Conservation (phyloP, 164 flowering plant genomes). For the Stephania japonica region DNA sequence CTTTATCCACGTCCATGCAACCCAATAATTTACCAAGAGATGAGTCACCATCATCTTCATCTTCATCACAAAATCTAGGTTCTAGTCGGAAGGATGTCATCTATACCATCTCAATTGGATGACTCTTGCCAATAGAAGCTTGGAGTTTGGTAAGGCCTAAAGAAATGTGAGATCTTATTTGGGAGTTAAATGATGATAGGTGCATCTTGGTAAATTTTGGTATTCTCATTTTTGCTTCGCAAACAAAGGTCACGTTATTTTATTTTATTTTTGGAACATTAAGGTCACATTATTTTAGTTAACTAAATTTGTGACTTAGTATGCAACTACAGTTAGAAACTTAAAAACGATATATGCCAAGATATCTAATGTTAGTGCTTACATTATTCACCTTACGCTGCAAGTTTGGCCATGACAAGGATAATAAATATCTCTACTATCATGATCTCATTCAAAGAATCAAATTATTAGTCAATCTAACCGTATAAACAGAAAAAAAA, state of each 20-base stretch:
- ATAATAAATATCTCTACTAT: not conserved
- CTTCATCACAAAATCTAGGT: too few species aligned
- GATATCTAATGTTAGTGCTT: not conserved
- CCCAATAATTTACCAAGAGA: too few species aligned
- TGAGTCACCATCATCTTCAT: too few species aligned
- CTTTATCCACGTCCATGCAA: too few species aligned
- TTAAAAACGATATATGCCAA: not conserved
- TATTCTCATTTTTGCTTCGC: not conserved
- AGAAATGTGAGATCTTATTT: too few species aligned
- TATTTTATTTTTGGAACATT: too few species aligned
- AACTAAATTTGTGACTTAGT: not conserved
- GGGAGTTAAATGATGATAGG: too few species aligned
- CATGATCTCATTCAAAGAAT: not conserved
- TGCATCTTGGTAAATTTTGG: not conserved
- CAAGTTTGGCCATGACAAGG: not conserved
- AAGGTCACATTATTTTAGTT: too few species aligned
- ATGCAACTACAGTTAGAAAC: not conserved
- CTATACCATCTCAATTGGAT: too few species aligned
- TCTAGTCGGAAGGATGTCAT: too few species aligned
- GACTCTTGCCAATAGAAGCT: too few species aligned
- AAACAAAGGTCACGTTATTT: not conserved
- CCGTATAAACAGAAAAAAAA: not conserved
- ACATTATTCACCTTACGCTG: not conserved
- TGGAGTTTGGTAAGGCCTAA: too few species aligned
- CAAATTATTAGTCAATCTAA: not conserved